phyloP scores from a whole-genome alignment of 202 grass and related monocot genomes.

The Schoenoplectus tabernaemontani region DNA sequence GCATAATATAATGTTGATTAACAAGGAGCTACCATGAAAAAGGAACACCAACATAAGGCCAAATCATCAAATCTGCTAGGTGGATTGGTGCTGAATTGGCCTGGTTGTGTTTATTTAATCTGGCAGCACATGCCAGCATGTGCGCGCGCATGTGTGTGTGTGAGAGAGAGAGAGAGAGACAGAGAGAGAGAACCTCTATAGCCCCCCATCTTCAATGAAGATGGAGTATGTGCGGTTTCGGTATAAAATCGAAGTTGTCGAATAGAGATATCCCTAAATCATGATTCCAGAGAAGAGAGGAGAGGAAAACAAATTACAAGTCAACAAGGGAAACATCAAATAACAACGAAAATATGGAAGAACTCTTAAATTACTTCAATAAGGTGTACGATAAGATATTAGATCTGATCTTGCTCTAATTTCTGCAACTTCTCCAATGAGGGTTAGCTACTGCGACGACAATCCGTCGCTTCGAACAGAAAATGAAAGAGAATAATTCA shows the following conservation, averaged over 20 bases:
- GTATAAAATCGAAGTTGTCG: neutral
- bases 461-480: neutral
- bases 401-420: neutral
- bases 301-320: neutral
- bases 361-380: neutral
- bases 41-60: neutral
- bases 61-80: neutral
- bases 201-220: neutral
- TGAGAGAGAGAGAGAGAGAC: neutral
- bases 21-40: neutral
- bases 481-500: neutral
- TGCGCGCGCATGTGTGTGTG: neutral
- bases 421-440: neutral
- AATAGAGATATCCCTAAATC: neutral
- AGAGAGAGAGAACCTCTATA: constrained; percentile 13
- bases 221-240: neutral
- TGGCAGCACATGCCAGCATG: neutral
- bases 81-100: neutral
- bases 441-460: neutral
- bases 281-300: neutral
- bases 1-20: neutral
- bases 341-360: neutral
- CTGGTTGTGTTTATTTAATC: neutral
- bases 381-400: neutral
- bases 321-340: neutral